phyloP scores from a whole-genome alignment of 495 filamentous ascomycete genomes.

The Xylaria nigripes region DNA sequence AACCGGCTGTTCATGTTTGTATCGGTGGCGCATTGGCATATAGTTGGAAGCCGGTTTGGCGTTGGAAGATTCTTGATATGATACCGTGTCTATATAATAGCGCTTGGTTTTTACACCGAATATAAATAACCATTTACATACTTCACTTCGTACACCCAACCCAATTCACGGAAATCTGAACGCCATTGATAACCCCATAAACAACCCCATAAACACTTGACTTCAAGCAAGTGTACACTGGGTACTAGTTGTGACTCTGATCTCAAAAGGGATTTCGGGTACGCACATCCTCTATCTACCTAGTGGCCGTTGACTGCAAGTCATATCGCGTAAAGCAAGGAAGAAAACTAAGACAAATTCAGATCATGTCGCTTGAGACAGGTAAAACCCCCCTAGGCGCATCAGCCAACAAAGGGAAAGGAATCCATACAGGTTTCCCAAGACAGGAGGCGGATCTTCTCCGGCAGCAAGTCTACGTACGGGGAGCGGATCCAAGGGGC shows the following conservation, averaged over 20 bases:
- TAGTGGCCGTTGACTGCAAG: neutral
- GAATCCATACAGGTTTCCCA: neutral
- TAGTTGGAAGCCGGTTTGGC: neutral
- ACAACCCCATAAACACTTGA: too few relatives aligned
- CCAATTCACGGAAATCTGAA: too few relatives aligned
- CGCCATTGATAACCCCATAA: too few relatives aligned
- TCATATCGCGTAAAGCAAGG: constrained; percentile 1
- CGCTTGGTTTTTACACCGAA: constrained; percentile 2
- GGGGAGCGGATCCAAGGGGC: too few relatives aligned
- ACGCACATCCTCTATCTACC: neutral
- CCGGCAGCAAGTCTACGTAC: too few relatives aligned
- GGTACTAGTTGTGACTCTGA: neutral
- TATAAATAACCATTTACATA: neutral
- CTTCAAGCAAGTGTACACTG: neutral
- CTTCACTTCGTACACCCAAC: too few relatives aligned
- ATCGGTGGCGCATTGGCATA: neutral
- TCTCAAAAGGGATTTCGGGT: neutral
- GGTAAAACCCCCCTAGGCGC: neutral
- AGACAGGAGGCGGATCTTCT: too few relatives aligned
- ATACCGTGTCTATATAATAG: constrained; percentile 9
- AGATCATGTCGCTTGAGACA: neutral
- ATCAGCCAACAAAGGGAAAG: neutral
- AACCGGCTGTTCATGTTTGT: neutral
- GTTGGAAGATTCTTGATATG: constrained; percentile 5
- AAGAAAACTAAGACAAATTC: neutral